Evolutionary conservation across 1,284 basidiomycete genomes (phyloP), one percentile per base, ranked within the genome.

Genomic region (Ceratobasidium sp.): DNA sequence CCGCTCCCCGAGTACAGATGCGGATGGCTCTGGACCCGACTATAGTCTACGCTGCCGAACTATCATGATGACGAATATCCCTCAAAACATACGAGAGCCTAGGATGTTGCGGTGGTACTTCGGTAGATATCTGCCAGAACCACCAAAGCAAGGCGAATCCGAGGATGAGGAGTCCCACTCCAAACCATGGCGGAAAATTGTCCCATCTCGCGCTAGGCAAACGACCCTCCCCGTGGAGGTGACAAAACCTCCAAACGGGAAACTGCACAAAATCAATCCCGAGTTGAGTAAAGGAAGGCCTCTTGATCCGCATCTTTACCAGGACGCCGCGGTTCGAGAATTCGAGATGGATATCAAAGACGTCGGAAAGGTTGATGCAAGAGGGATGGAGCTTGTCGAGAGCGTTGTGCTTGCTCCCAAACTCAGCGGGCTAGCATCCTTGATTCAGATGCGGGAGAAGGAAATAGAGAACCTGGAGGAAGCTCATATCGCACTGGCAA

Each of bases 1-100:
- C 9, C 67, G 55, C 30, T 8, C 55, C n/a, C 45, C 57, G 18
- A 58, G 55, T 43, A 30, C 58, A 39, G 10, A 34, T 2, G 10
- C 23, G 12, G 50, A 55, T 32, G 74, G 50, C 30, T 53, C 23
- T 55, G 67, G 53, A 84, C 67, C 67, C 12, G 67, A 71, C 32
- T 59, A 71, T 34, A 71, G 67, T 41, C 45, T 71, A 10, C 23
- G 92, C 32, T 84, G 91, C 55, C 86, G 93, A 16, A 94, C 94
- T 0, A 81, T 97, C 71, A 92, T 96, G 90, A 90, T 97, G 18
- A 88, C 90, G 52, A 96, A 96, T 77, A 83, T 97, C 8, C 94
- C 94, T 1, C 83, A 83, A 2, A 81, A 84, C 4, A 84, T 96
- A 72, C 86, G 93, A 69, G 85, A 85, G 43, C 90, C 93, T 77